A percentile compares a stretch with the other conserved stretches of the same genome.
These are phyloP conservation scores for Cutaneotrichosporon arboriforme DNA, from an alignment of 1,284 basidiomycete species.

Conservation along the genomic window DNA sequence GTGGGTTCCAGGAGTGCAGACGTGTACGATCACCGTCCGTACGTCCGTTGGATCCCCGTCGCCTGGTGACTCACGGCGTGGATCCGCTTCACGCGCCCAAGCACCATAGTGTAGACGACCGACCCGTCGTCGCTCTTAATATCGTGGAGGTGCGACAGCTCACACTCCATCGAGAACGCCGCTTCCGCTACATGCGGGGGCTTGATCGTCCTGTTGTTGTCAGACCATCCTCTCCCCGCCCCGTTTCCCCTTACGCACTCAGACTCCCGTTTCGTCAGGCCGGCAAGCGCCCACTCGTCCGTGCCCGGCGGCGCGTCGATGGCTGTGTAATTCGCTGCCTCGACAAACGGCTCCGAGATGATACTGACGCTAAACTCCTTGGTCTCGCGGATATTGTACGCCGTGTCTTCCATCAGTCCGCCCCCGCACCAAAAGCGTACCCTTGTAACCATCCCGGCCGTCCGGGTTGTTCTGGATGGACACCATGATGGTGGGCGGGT, in stretches of 20 bases:
- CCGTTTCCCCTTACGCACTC: constrained; percentile 54
- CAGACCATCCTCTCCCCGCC: neutral
- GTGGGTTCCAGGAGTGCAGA: too few relatives aligned
- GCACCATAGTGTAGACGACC: constrained; percentile 56
- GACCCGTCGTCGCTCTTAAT: constrained; percentile 50
- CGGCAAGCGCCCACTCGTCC: constrained; percentile 68
- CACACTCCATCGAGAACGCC: constrained; percentile 66
- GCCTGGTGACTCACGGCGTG: constrained; percentile 51
- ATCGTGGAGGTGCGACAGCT: constrained; percentile 58
- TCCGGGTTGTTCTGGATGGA: constrained; percentile 48
- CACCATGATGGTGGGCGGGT: constrained; percentile 63
- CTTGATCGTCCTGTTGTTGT: constrained; percentile 50
- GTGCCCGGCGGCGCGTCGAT: constrained; percentile 61
- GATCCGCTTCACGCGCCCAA: constrained; percentile 61
- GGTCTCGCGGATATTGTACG: constrained; percentile 61
- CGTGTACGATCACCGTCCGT: too few relatives aligned
- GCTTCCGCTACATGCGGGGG: constrained; percentile 66
- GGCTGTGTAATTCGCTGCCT: constrained; percentile 64
- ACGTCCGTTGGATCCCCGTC: neutral
- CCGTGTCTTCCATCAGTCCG: constrained; percentile 52
- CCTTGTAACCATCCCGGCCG: neutral
- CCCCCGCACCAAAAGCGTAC: neutral
- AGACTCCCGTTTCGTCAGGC: constrained; percentile 58
- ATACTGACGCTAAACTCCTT: constrained; percentile 71
- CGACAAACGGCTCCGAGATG: constrained; percentile 66